These are phyloP conservation scores for Hymenochaete sp. DNA, from an alignment of 1,284 basidiomycete genomes.

Conservation along the genomic window DNA sequence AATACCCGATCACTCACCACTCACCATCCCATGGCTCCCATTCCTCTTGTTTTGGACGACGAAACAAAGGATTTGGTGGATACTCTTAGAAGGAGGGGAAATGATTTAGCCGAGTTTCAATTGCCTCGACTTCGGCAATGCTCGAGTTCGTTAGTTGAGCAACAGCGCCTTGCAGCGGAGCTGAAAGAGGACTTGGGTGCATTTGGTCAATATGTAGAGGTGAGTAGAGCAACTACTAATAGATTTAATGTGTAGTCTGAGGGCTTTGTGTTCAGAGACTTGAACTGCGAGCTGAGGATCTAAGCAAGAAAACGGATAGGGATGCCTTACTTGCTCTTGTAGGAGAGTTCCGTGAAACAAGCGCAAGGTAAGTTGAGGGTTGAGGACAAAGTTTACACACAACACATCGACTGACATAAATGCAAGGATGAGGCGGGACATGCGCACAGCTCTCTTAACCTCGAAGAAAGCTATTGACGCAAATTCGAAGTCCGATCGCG, in stretches of 20 bases:
- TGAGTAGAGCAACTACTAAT: conserved; percentile 28
- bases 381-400: too few relatives aligned
- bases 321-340: conserved; percentile 43
- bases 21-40: conserved; percentile 45
- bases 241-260: neutral
- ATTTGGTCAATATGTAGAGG: conserved; percentile 60
- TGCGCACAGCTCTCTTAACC: conserved; percentile 53
- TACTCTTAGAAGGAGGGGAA: conserved; percentile 45
- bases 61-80: conserved; percentile 43
- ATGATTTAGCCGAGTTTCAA: conserved; percentile 61
- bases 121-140: conserved; percentile 65
- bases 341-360: conserved; percentile 36
- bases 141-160: conserved; percentile 53
- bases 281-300: conserved; percentile 59
- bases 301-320: conserved; percentile 46
- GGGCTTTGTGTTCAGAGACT: conserved; percentile 39
- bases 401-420: neutral
- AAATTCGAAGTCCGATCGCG: conserved; percentile 45
- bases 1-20: neutral
- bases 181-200: conserved; percentile 65
- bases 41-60: conserved; percentile 44
- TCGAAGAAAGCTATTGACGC: conserved; percentile 68
- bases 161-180: conserved; percentile 68
- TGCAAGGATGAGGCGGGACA: conserved; percentile 50
- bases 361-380: conserved; percentile 45